Base-by-base conservation (phyloP, 306 rosid species). In the Begonia fuchsioides region DNA sequence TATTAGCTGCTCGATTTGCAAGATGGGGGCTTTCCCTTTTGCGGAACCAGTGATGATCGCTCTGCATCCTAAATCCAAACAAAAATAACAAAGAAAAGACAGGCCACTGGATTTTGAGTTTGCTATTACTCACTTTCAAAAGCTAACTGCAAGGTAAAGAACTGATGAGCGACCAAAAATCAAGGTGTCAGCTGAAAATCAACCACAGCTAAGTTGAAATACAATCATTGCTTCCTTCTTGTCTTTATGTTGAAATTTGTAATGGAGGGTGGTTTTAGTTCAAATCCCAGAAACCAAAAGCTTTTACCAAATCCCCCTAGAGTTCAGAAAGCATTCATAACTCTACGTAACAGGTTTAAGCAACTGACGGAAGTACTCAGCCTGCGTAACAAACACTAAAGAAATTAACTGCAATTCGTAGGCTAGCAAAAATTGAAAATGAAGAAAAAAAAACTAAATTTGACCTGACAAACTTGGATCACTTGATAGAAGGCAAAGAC, bases 291-390 rank as follows among this genome's bases (percentile, higher is more conserved):
- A 19, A 56, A 62, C 38, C 53, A 47, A 59, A 45, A 19, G 32
- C 56, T 50, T 5, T 35, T 4, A 26, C 35, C 35, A 26, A 26
- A 26, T 26, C 35, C 35, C 35, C 35, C 35, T 4, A 26, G 35
- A 3, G 32, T 20, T 20, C 32, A 20, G 32, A 20, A 20, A 20
- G 0, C 18, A 9, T 3, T 52, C 43, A 46, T 38, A 60, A 71
- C 68, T 81, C 96, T 88, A 88, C 97, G 97, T 87, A 57, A 87
- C 94, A 69, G 96, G 96, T 59, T 87, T 87, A 47, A 87, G 94
- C 79, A 87, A 78, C 69, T 87, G 96, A 70, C 96, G 96, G 47
- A 87, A 87, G 60, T 87, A 87, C 58, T 87, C 93, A 38, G 97
- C 95, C 95, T 88, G 93, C 54, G 70, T 52, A 9, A 65, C 39